These are phyloP conservation scores for Helianthus annuus DNA, from an alignment of 129 eudicot genomes.

Conservation along the genomic window HanXRQr2.0-SUNRISE NC_035441.2:136138619-136139118, in stretches of 20 bases:
- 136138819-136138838: constrained; percentile 83
- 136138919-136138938: constrained; percentile 30
- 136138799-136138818: constrained; percentile 95
- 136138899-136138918: constrained; percentile 27
- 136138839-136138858: constrained; percentile 79
- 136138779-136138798: constrained; percentile 73
- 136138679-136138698: constrained; percentile 67
- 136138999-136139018: constrained; percentile 57
- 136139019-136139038: constrained; percentile 76
- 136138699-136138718: constrained; percentile 82
- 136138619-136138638: constrained; percentile 89
- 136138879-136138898: constrained; percentile 31
- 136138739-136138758: constrained; percentile 81
- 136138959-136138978: constrained; percentile 15
- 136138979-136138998: constrained; percentile 22
- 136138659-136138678: constrained; percentile 56
- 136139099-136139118: constrained; percentile 56
- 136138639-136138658: constrained; percentile 67
- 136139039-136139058: constrained; percentile 77
- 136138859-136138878: constrained; percentile 32
- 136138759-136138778: constrained; percentile 58
- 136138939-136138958: constrained; percentile 23
- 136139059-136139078: constrained; percentile 66
- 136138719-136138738: constrained; percentile 71
- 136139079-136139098: constrained; percentile 57